Conservation (phyloP, 1,284 basidiomycete genomes). For the Athelia psychrophila region DNA sequence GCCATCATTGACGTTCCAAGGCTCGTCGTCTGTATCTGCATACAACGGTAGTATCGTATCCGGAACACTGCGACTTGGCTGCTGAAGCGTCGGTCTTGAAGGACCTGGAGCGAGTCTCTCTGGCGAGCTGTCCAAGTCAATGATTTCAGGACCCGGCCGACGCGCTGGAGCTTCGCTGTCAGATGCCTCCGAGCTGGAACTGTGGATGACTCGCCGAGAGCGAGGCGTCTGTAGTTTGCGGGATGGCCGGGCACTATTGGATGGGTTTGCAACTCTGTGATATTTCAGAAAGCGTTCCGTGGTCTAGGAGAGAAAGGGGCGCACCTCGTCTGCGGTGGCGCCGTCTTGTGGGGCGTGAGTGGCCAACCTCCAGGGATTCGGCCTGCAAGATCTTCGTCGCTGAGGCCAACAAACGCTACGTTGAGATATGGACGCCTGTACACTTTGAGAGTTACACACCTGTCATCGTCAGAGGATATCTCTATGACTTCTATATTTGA, state of each 20-base stretch:
- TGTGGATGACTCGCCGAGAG: slow-evolving; percentile 30
- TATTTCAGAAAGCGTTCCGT: neutral
- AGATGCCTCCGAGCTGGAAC: slow-evolving; percentile 31
- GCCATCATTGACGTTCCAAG: slow-evolving; percentile 27
- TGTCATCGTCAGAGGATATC: slow-evolving; percentile 51
- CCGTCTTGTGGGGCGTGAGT: neutral
- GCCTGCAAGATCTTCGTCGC: slow-evolving; percentile 2
- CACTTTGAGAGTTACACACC: slow-evolving; percentile 13
- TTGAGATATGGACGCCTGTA: neutral
- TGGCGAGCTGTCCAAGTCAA: slow-evolving; percentile 3
- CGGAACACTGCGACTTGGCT: neutral
- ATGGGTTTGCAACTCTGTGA: slow-evolving; percentile 1
- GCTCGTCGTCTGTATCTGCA: slow-evolving; percentile 19
- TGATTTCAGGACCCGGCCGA: neutral
- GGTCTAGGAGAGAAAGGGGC: neutral
- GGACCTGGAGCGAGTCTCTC: slow-evolving; percentile 1
- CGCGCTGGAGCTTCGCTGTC: slow-evolving; percentile 5
- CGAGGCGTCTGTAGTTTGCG: slow-evolving; percentile 12
- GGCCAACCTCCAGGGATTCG: slow-evolving; percentile 17
- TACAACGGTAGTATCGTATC: slow-evolving; percentile 21
- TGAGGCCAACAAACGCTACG: slow-evolving; percentile 8
- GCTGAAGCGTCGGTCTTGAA: neutral
- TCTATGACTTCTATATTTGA: slow-evolving; percentile 39
- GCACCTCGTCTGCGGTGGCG: neutral
- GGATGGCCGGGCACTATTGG: neutral